Base-by-base conservation (phyloP, 2,329 filamentous ascomycete species). In the Emergomyces pasteurianus region DNA sequence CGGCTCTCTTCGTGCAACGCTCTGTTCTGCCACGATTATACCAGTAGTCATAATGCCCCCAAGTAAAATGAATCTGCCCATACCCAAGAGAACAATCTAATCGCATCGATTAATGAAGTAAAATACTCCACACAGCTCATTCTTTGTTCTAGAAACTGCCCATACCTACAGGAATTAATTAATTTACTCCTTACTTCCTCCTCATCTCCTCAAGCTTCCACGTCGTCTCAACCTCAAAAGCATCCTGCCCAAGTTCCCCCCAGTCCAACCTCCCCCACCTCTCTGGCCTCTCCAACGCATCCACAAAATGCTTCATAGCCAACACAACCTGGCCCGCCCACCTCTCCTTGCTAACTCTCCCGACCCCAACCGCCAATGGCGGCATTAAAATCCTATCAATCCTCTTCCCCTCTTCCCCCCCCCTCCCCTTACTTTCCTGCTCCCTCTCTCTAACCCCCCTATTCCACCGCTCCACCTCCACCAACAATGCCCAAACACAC, bases 271-370 rank as follows among this genome's bases (percentile, higher is more conserved):
- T 49, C 10, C 69, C 69, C 80, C 79, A 82, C 60, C 71, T 72
- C 47, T 70, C 70, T 0, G 76, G 76, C 23, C 74, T 71, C 64
- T 77, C 71, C 38, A 75, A 64, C 3, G 80, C 78, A 57, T 81
- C 76, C 1, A 78, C 71, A 63, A 76, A 83, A 67, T 83, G 79
- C 67, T 78, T 82, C 62, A 83, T 65, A 0, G 80, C 80, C 23
- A 82, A 61, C 21, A 81, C 76, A 21, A 73, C 69, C 72, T 83
- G 81, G 38, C 68, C 68, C 10, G 81, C 80, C 80, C 81, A 83
- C 2, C 71, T 73, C 64, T 78, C 70, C 7, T 74, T 65, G 65
- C 74, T 79, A 40, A 82, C 75, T 0, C 62, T 61, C 0, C 81
- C 80, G 6, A 74, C 67, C 0, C 81, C 81, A 0, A 79, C 81